Evolutionary conservation across 805 yeast species (phyloP).

Genomic region (Zygoascus biomembranicola): DNA sequence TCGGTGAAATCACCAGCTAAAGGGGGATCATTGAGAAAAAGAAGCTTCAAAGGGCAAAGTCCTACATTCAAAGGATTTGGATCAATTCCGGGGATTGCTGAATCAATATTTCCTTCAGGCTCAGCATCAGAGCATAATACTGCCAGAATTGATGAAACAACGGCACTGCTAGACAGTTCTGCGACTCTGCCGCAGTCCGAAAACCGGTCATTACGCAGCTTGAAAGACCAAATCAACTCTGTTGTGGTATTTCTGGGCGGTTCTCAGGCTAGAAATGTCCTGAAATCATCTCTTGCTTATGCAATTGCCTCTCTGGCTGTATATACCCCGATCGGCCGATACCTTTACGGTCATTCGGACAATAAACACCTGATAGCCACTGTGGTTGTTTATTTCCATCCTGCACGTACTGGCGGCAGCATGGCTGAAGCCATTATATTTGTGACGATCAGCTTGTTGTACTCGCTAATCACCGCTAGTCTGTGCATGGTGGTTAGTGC

Average conservation of each 20-base stretch:
- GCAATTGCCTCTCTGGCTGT: slow-evolving; percentile 66
- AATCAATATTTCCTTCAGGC: background rate
- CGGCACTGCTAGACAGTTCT: background rate
- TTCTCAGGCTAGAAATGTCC: slow-evolving; percentile 18
- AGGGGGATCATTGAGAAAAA: background rate
- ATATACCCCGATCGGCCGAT: slow-evolving; percentile 37
- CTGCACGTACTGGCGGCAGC: slow-evolving; percentile 68
- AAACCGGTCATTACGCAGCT: background rate
- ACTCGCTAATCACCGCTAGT: slow-evolving; percentile 44
- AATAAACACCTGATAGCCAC: slow-evolving; percentile 79
- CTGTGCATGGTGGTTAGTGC: slow-evolving; percentile 46
- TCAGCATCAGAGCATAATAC: background rate
- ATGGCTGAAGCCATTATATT: slow-evolving; percentile 68
- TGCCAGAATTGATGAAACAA: background rate
- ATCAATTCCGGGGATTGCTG: background rate
- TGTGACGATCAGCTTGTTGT: slow-evolving; percentile 47
- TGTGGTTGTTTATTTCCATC: slow-evolving; percentile 77
- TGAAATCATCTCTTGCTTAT: slow-evolving; percentile 71
- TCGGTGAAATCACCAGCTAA: background rate
- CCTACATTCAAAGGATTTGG: background rate
- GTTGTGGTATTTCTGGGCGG: slow-evolving; percentile 3
- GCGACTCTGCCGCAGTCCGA: too few species aligned
- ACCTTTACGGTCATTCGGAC: slow-evolving; percentile 54
- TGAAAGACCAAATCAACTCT: too few species aligned
- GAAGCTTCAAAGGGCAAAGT: background rate